phyloP scores from a whole-genome alignment of 1,284 basidiomycete genomes.

The Sanghuangporus weigelae region DNA sequence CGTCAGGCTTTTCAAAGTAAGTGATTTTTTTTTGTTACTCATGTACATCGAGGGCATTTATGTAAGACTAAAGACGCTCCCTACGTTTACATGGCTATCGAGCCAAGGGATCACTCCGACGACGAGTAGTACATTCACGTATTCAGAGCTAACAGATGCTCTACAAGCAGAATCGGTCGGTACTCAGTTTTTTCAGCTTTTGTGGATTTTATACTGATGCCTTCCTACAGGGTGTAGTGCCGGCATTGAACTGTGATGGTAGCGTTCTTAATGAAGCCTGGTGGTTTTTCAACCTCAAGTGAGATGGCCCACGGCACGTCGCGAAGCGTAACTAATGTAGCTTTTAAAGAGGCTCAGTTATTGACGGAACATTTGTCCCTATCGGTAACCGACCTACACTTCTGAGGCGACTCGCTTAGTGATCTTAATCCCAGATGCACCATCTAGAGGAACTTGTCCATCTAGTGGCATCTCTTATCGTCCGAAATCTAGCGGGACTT shows the following conservation, averaged over 20 bases:
- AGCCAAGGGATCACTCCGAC: constrained; percentile 70
- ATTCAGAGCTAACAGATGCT: constrained; percentile 51
- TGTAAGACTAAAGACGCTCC: constrained; percentile 41
- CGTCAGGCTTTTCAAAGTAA: constrained; percentile 58
- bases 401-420: not conserved
- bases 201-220: constrained; percentile 5
- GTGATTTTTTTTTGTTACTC: not conserved
- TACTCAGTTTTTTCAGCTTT: constrained; percentile 19
- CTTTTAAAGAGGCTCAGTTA: constrained; percentile 43
- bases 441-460: constrained; percentile 45
- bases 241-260: constrained; percentile 51
- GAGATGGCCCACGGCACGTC: not conserved
- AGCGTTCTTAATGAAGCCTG: constrained; percentile 46
- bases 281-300: constrained; percentile 62
- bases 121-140: constrained; percentile 48
- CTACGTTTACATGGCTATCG: constrained; percentile 68
- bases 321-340: not conserved
- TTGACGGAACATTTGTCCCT: constrained; percentile 58
- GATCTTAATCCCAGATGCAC: constrained; percentile 39
- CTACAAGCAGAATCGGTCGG: constrained; percentile 49
- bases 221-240: constrained; percentile 40
- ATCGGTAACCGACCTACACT: constrained; percentile 41
- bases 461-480: constrained; percentile 58
- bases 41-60: not conserved
- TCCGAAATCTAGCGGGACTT: constrained; percentile 42